A percentile compares a stretch with the other conserved stretches of the same genome.
phyloP scores from a whole-genome alignment of 148 eudicot species.

The Suaeda aralocaspica region DNA sequence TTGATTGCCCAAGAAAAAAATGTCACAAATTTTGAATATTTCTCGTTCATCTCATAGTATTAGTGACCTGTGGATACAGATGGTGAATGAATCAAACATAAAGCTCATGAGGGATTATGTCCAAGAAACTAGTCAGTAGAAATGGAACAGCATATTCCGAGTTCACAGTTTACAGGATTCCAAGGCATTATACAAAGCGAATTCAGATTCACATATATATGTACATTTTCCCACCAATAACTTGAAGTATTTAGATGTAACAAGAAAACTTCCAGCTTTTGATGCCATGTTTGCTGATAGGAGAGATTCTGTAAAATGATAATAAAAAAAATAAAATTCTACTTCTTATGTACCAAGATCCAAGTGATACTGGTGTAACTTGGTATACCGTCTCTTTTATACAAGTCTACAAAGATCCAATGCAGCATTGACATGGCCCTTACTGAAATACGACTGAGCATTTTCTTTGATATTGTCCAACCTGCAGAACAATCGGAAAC shows the following conservation, averaged over 20 bases:
- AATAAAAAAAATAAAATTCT: background rate
- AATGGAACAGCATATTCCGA: constrained; percentile 16
- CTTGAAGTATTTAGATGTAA: constrained; percentile 12
- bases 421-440: constrained; percentile 57
- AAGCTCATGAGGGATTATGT: constrained; percentile 90
- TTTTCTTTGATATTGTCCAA: constrained; percentile 72
- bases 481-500: constrained; percentile 37
- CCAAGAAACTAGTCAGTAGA: constrained; percentile 58
- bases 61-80: constrained; percentile 40
- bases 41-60: background rate
- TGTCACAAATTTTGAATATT: no score
- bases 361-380: background rate
- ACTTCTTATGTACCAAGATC: background rate
- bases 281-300: constrained; percentile 17
- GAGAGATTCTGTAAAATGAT: background rate
- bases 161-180: background rate
- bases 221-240: constrained; percentile 8
- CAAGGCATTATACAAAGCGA: background rate
- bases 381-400: constrained; percentile 14
- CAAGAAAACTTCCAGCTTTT: constrained; percentile 14
- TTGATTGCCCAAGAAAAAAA: no score
- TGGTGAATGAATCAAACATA: constrained; percentile 69
- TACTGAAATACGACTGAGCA: constrained; percentile 67
- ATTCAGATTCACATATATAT: constrained; percentile 11
- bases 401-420: constrained; percentile 42